phyloP scores from a whole-genome alignment of 106 monocot genomes.

The Hemerocallis citrina region DNA sequence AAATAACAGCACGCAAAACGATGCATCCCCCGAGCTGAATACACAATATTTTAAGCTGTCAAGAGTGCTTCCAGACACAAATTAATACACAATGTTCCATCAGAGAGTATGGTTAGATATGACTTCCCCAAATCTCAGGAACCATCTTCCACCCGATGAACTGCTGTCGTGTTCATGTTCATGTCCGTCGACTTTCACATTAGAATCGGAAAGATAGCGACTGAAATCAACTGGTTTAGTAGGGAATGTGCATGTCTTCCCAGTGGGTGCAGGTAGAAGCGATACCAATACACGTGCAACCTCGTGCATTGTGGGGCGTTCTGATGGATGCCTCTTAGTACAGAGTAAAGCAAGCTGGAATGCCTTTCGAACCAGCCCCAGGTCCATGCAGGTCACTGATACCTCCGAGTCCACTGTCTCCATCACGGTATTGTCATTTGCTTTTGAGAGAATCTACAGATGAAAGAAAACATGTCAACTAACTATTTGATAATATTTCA shows the following conservation, averaged over 20 bases:
- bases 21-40: too few species aligned
- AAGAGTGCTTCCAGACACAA: too few species aligned
- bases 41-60: too few species aligned
- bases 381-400: slow-evolving; percentile 79
- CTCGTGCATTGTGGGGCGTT: slow-evolving; percentile 89
- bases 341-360: slow-evolving; percentile 92
- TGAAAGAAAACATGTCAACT: neutral
- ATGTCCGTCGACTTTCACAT: neutral
- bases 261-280: slow-evolving; percentile 38
- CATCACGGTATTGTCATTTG: slow-evolving; percentile 97
- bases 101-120: slow-evolving; percentile 77
- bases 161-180: slow-evolving; percentile 24
- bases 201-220: slow-evolving; percentile 16
- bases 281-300: slow-evolving; percentile 66
- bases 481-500: neutral
- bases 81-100: neutral
- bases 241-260: slow-evolving; percentile 24
- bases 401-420: slow-evolving; percentile 91
- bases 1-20: too few species aligned
- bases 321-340: slow-evolving; percentile 68
- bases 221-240: slow-evolving; percentile 35
- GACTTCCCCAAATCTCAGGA: slow-evolving; percentile 78
- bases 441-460: slow-evolving; percentile 71
- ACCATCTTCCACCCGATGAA: slow-evolving; percentile 80
- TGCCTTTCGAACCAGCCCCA: slow-evolving; percentile 53